phyloP scores from a whole-genome alignment of 208 protist genomes.

The Cochliopodium minus region DNA sequence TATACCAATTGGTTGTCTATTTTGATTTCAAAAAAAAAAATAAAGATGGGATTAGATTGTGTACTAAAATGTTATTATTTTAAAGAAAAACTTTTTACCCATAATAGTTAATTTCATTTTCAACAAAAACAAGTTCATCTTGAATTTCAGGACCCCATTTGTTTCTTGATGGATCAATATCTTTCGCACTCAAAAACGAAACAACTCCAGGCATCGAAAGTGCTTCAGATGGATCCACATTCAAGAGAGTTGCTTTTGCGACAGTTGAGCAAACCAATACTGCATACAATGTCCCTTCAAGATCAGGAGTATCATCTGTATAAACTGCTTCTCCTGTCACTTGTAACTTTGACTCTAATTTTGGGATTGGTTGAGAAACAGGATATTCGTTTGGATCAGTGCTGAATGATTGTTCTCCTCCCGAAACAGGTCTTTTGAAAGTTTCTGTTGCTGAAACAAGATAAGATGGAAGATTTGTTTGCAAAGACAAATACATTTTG shows the following conservation, averaged over 20 bases:
- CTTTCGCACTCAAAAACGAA: conserved; percentile 17
- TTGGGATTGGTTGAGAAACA: conserved; percentile 4
- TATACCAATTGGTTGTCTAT: conserved; percentile 42
- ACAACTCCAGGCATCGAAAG: conserved; percentile 23
- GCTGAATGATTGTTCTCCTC: conserved; percentile 1
- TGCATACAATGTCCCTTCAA: conserved; percentile 17
- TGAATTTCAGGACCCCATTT: conserved; percentile 25
- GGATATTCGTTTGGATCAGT: conserved; percentile 12
- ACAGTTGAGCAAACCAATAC: conserved; percentile 21
- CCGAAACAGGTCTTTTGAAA: neutral
- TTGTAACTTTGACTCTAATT: conserved; percentile 30
- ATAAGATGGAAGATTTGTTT: conserved; percentile 10
- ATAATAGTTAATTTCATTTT: conserved; percentile 3
- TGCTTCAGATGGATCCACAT: conserved; percentile 28
- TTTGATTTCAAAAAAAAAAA: too few species aligned
- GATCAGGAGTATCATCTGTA: conserved; percentile 29
- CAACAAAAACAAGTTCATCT: conserved; percentile 49
- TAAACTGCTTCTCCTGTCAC: conserved; percentile 56
- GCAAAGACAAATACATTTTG: conserved; percentile 48
- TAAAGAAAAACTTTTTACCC: neutral
- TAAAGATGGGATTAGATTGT: neutral
- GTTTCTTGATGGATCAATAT: conserved; percentile 30
- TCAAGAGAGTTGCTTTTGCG: conserved; percentile 26
- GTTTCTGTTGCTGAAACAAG: conserved; percentile 1
- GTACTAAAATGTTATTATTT: conserved; percentile 8